Base-by-base conservation (phyloP, 352 stramenopile species). In the Pythium brassicae region DNA sequence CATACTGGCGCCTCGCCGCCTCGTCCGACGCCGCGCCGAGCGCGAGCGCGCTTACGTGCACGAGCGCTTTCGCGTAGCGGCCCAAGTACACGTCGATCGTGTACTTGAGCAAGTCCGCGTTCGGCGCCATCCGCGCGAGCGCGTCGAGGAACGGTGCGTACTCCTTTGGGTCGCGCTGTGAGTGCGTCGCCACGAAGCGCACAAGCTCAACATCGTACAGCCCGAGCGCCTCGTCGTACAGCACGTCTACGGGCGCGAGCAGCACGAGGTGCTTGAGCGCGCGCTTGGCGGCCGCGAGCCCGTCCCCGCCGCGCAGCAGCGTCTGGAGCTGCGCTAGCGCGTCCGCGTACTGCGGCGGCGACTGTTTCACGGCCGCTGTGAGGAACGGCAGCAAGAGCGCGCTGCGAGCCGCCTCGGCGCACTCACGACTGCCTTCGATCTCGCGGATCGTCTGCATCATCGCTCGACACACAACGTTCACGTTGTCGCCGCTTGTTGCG, bases 191-290 rank as follows among this genome's bases (percentile, higher is more conserved):
- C 1, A 92, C 57, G 27, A 78, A 72, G 42, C 78, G 78, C 23
- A 85, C 78, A 14, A 92, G 70, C 1, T 66, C 55, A 20, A 92
- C 42, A 53, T 92, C 78, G 58, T 92, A 92, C 34, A 87, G 48
- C 0, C 69, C 79, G 11, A 92, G 62, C 1, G 78, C 78, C 55
- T 89, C 72, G 26, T 86, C 70, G 49, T 83, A 87, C 27, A 92
- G 45, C 25, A 66, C 59, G 39, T 90, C 74, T n/a, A 85, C 78
- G n/a, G 85, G 59, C 6, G 81, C 77, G 22, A 92, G 66, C 50
- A 92, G 71, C 22, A 86, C 81, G 15, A 92, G 53, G 35, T 92
- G 80, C 53, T 89, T 86, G n/a, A 90, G 72, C 25, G 74, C 74
- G 27, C 75, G 68, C 53, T 79, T 78, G 50, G 75, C 74, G 17